phyloP scores from a whole-genome alignment of 371 early-diverging fungal genomes.

The Mortierella sp. region DNA sequence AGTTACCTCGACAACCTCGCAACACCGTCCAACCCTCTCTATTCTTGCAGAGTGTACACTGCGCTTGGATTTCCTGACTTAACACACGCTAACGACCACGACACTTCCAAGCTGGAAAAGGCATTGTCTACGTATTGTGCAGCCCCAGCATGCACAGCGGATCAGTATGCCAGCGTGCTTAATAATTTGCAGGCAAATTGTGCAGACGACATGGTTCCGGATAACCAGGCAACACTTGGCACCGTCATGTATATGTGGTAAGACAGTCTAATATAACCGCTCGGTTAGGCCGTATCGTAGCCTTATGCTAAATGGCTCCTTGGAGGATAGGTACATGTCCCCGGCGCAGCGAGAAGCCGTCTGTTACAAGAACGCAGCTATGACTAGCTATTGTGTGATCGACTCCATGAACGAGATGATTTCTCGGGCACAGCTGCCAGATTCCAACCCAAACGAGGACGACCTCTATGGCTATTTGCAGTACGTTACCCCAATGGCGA shows the following conservation, averaged over 20 bases:
- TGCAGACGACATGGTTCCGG: slow-evolving; percentile 30
- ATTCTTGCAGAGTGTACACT: slow-evolving; percentile 45
- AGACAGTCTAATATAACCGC: background rate
- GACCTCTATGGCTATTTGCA: slow-evolving; percentile 49
- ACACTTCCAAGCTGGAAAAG: slow-evolving; percentile 36
- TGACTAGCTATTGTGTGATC: slow-evolving; percentile 24
- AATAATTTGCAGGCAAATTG: slow-evolving; percentile 36
- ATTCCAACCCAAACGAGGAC: slow-evolving; percentile 32
- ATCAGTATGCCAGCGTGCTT: slow-evolving; percentile 32
- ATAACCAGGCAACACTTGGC: slow-evolving; percentile 25
- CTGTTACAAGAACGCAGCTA: slow-evolving; percentile 31
- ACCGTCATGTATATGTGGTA: slow-evolving; percentile 43
- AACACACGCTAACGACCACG: slow-evolving; percentile 27
- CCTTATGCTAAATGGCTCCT: too few relatives aligned
- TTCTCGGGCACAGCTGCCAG: slow-evolving; percentile 29
- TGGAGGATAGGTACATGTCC: slow-evolving; percentile 36
- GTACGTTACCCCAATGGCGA: slow-evolving; percentile 41
- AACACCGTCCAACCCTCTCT: slow-evolving; percentile 17
- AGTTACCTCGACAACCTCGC: slow-evolving; percentile 13
- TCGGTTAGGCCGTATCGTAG: too few relatives aligned
- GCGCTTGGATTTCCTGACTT: slow-evolving; percentile 40
- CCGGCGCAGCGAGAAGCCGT: slow-evolving; percentile 40
- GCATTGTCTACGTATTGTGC: slow-evolving; percentile 26
- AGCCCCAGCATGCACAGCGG: slow-evolving; percentile 36
- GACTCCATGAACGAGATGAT: slow-evolving; percentile 42